Conservation (phyloP, 176 grass and related monocot species). For the Carex littledalei region DNA sequence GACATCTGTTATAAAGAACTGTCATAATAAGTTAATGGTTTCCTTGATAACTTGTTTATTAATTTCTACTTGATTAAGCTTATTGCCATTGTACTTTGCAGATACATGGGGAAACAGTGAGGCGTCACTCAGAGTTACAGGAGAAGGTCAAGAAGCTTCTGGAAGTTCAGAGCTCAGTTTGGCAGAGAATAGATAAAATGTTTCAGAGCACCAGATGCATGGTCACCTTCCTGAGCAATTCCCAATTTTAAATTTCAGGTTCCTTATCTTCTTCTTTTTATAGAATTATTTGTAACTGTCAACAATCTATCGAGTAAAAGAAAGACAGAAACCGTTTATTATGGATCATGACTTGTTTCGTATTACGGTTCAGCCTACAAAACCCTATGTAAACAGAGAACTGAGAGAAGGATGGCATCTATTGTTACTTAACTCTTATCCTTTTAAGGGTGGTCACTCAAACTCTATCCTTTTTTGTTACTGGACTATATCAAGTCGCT, state of each 20-base stretch:
- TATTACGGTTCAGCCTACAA: neutral
- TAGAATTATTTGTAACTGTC: neutral
- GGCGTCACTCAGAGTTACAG: constrained; percentile 43
- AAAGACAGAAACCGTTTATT: neutral
- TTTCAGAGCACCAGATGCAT: constrained; percentile 86
- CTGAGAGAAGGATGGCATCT: neutral
- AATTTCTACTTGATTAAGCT: too few relatives aligned
- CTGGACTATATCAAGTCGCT: neutral
- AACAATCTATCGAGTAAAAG: neutral
- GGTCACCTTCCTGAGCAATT: constrained; percentile 92
- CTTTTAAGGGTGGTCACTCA: neutral
- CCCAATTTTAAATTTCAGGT: constrained; percentile 55
- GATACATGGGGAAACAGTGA: constrained; percentile 94
- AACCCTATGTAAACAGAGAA: neutral
- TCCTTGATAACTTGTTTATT: constrained; percentile 9
- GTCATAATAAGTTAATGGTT: neutral
- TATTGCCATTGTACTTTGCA: constrained; percentile 3
- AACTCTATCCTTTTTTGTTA: neutral
- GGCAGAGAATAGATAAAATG: constrained; percentile 88
- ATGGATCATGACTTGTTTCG: neutral
- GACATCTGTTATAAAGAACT: neutral
- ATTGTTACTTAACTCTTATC: neutral
- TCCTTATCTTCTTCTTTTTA: neutral
- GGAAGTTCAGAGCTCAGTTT: constrained; percentile 80
- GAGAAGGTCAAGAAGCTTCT: constrained; percentile 69